These are phyloP conservation scores for Triangularia verruculosa DNA, from an alignment of 2,329 filamentous ascomycete genomes.

Conservation along the genomic window DNA sequence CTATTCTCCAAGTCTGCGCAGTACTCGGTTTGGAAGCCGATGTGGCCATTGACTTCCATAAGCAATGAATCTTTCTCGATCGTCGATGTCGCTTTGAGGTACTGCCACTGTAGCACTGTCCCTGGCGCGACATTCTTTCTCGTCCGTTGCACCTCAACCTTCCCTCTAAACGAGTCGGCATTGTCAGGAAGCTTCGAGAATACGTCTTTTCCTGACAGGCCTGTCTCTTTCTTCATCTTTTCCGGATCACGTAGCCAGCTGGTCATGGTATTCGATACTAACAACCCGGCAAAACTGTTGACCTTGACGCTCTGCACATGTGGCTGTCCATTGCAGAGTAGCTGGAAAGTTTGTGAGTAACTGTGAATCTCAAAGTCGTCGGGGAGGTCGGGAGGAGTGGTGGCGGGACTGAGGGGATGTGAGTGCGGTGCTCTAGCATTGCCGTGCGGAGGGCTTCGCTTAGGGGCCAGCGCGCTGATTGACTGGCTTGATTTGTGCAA, in stretches of 20 bases:
- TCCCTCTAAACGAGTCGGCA: slow-evolving; percentile 42
- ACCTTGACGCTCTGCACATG: slow-evolving; percentile 59
- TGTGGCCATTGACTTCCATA: slow-evolving; percentile 72
- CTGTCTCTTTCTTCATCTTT: slow-evolving; percentile 64
- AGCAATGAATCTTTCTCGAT: slow-evolving; percentile 57
- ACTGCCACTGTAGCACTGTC: slow-evolving; percentile 67
- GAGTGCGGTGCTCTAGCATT: slow-evolving; percentile 43
- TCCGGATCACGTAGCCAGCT: slow-evolving; percentile 75
- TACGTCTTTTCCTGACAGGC: slow-evolving; percentile 63
- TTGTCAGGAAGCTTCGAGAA: slow-evolving; percentile 56
- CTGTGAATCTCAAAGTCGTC: slow-evolving; percentile 63
- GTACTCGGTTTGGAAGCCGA: slow-evolving; percentile 72
- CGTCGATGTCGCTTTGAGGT: slow-evolving; percentile 50
- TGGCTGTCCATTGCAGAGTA: slow-evolving; percentile 62
- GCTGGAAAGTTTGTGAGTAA: slow-evolving; percentile 73
- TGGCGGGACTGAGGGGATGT: slow-evolving; percentile 71
- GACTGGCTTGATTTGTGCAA: slow-evolving; percentile 77
- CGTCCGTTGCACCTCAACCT: slow-evolving; percentile 50
- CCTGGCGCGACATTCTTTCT: slow-evolving; percentile 50
- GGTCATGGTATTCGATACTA: slow-evolving; percentile 70
- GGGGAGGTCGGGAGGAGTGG: slow-evolving; percentile 64
- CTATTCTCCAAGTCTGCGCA: slow-evolving; percentile 63
- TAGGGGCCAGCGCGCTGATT: slow-evolving; percentile 62
- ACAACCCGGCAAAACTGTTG: slow-evolving; percentile 75
- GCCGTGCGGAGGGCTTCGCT: slow-evolving; percentile 62